Evolutionary conservation across 2,329 filamentous ascomycete species (phyloP).

Genomic region (Colletotrichum acutatum): DNA sequence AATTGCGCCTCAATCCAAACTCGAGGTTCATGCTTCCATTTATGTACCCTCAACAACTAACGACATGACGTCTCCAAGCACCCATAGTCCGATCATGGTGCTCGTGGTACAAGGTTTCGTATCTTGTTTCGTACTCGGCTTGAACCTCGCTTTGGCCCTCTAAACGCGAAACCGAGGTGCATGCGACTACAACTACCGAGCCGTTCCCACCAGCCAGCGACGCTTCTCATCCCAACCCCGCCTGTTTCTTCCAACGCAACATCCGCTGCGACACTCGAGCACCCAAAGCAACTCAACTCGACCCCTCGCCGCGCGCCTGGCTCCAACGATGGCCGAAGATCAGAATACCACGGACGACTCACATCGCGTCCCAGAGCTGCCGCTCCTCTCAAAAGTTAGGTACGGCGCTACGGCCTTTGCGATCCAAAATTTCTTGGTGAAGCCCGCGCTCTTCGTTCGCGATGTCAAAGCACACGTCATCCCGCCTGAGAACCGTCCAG

Average conservation of each 20-base stretch:
- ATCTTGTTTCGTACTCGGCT: conserved; percentile 32
- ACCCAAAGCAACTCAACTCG: conserved; percentile 12
- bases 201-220: conserved; percentile 7
- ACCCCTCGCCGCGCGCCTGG: background rate
- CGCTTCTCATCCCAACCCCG: conserved; percentile 21
- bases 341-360: conserved; percentile 22
- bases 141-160: conserved; percentile 7
- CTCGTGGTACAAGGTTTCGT: conserved; percentile 11
- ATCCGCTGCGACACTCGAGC: conserved; percentile 23
- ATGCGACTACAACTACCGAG: conserved; percentile 30
- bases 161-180: conserved; percentile 25
- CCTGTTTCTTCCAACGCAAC: background rate
- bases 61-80: background rate
- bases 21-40: background rate
- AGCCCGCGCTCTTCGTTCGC: conserved; percentile 24
- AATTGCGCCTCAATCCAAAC: background rate
- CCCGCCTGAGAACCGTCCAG: conserved; percentile 24
- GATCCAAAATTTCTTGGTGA: conserved; percentile 28
- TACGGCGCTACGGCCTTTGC: conserved; percentile 28
- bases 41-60: background rate
- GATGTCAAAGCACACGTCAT: conserved; percentile 19
- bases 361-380: conserved; percentile 3
- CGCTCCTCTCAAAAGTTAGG: conserved; percentile 18
- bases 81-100: background rate
- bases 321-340: conserved; percentile 25